Conservation (phyloP, 768 basidiomycete species). For the Tephrocybe sp. region DNA sequence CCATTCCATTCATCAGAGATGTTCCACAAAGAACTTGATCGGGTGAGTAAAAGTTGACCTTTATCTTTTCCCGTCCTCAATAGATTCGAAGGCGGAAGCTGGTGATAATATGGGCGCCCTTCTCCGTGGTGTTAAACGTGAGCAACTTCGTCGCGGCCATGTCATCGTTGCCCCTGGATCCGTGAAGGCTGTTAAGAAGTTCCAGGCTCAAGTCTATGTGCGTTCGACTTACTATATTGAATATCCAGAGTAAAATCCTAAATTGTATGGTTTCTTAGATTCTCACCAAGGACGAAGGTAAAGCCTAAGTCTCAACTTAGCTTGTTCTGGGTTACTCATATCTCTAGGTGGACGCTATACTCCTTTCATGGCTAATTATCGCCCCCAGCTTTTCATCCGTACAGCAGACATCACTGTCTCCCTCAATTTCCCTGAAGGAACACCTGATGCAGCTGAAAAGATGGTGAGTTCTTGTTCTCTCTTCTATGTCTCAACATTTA, state of each 20-base stretch:
- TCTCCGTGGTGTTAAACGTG: constrained; percentile 95
- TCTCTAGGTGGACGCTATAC: constrained; percentile 71
- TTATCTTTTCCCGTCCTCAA: no score
- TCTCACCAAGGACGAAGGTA: constrained; percentile 82
- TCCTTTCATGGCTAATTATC: constrained; percentile 92
- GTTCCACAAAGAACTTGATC: constrained; percentile 99
- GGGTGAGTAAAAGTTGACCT: constrained; percentile 48
- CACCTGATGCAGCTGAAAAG: constrained; percentile 76
- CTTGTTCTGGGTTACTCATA: not conserved
- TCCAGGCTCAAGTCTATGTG: constrained; percentile 90
- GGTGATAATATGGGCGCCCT: constrained; percentile 99
- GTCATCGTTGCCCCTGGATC: constrained; percentile 86
- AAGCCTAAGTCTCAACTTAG: constrained; percentile 13
- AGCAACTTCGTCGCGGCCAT: constrained; percentile 91
- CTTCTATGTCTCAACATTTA: not conserved
- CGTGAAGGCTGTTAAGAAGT: constrained; percentile 93
- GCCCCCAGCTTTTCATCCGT: constrained; percentile 93
- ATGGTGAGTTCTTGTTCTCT: constrained; percentile 51
- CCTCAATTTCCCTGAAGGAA: constrained; percentile 84
- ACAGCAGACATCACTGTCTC: constrained; percentile 90
- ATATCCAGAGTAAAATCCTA: not conserved
- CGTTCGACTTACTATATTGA: constrained; percentile 20
- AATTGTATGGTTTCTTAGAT: constrained; percentile 33
- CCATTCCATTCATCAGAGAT: constrained; percentile 67
- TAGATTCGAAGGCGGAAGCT: constrained; percentile 96